Evolutionary conservation across 371 early-diverging fungal genomes (phyloP).

Genomic region (Mucor sp.): DNA sequence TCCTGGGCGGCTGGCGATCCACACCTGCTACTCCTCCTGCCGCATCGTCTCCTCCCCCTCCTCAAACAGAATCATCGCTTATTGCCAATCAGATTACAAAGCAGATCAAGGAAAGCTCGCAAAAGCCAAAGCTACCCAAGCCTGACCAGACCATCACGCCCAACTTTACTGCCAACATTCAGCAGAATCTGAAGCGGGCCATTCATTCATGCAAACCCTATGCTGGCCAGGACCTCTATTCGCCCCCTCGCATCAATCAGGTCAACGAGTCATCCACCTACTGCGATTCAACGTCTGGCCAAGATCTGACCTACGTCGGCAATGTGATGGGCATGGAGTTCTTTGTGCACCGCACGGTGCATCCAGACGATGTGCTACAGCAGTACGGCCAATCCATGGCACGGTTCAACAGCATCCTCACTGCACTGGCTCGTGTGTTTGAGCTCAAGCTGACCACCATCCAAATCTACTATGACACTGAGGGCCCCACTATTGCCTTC

Average conservation of each 20-base stretch:
- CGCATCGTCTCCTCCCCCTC: constrained; percentile 1
- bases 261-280: constrained; percentile 49
- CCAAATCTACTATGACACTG: constrained; percentile 78
- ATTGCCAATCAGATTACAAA: constrained; percentile 1
- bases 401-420: constrained; percentile 60
- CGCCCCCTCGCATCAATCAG: constrained; percentile 48
- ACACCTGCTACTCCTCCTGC: not conserved
- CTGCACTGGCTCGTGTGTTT: constrained; percentile 67
- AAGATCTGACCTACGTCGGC: constrained; percentile 56
- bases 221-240: constrained; percentile 40
- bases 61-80: not conserved
- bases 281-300: constrained; percentile 59
- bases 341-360: constrained; percentile 52
- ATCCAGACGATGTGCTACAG: constrained; percentile 44
- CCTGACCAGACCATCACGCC: constrained; percentile 49
- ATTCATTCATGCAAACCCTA: constrained; percentile 62
- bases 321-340: constrained; percentile 53
- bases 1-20: constrained; percentile 20
- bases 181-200: constrained; percentile 52
- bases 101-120: constrained; percentile 3
- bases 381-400: constrained; percentile 48
- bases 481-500: constrained; percentile 79
- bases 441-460: constrained; percentile 54
- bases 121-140: constrained; percentile 37
- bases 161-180: constrained; percentile 51